Base-by-base conservation (phyloP, 148 eudicot genomes). In the Talinum fruticosum region DNA sequence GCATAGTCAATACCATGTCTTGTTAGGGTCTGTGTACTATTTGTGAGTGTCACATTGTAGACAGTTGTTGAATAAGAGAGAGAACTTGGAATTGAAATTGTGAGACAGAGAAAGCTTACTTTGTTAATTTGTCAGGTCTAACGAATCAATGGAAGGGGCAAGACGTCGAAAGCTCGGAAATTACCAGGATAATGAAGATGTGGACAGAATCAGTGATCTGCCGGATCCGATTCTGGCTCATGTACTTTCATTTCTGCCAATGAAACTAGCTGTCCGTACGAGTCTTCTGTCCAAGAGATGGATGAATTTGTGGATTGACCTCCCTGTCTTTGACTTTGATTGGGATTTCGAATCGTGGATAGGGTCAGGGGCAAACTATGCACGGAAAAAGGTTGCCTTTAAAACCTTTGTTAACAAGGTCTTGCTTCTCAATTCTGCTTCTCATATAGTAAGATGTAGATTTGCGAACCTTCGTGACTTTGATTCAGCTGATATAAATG, bases 251-350 rank as follows among this genome's bases (percentile, higher is more conserved):
- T 74, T 36, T 12, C 4, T 74, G 30, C 4, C 33, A 0, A 57
- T 33, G 3, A 36, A 34, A 33, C 1, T 21, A 2, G 76, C 45
- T 21, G 67, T 59, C 7, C 29, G 41, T 7, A n/a, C 67, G 24
- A 57, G 76, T 0, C 3, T 74, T 1, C 24, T 57, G 36, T 57
- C 67, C 33, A 74, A 74, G 37, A 57, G 76, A 34, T 74, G 74
- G 61, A 18, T 5, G 13, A 38, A 5, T 24, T 69, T 59, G 64
- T n/a, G 64, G 64, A 59, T 59, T 59, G 64, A 59, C 64, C 64
- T 59, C 6, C 64, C 29, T 24, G 64, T 24, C 28, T 13, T 59
- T n/a, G 28, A 59, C 64, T 59, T 57, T 57, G 64, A 59, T 23
- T 59, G 29, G 29, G 3, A 7, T 2, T 59, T 0, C 29, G n/a